Evolutionary conservation across 2,329 filamentous ascomycete species (phyloP).

Genomic region (Tolypocladium nubicola): DNA sequence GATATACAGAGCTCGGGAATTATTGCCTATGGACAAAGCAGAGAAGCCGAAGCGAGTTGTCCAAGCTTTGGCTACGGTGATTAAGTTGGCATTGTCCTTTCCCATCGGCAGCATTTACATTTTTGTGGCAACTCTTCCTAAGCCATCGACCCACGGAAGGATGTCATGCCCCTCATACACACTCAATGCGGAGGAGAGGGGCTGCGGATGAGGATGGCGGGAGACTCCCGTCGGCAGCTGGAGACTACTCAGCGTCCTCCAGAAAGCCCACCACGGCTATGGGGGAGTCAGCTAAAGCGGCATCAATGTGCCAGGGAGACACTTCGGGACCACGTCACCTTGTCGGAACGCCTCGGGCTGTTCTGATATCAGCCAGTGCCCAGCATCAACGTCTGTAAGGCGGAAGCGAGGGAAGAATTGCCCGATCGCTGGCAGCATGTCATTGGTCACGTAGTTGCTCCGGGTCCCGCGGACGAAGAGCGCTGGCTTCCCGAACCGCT

Average conservation of each 20-base stretch:
- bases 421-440: slow-evolving; percentile 67
- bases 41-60: background rate
- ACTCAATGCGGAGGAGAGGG: background rate
- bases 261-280: slow-evolving; percentile 56
- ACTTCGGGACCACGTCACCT: slow-evolving; percentile 34
- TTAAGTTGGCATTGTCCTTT: background rate
- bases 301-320: background rate
- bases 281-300: slow-evolving; percentile 1
- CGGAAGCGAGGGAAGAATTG: slow-evolving; percentile 73
- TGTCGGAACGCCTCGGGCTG: slow-evolving; percentile 67
- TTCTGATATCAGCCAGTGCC: slow-evolving; percentile 88
- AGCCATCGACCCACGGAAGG: background rate
- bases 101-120: background rate
- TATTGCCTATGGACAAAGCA: background rate
- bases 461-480: slow-evolving; percentile 70
- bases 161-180: background rate
- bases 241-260: slow-evolving; percentile 31
- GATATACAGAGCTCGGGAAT: no score
- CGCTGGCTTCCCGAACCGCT: slow-evolving; percentile 64
- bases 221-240: background rate
- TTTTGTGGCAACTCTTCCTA: background rate
- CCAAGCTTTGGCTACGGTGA: background rate
- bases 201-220: background rate
- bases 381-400: slow-evolving; percentile 63
- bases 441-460: slow-evolving; percentile 73